Evolutionary conservation across 179 eudicot genomes (phyloP), one percentile per base, ranked within the genome.

Genomic region (Actinidia polygama): DNA sequence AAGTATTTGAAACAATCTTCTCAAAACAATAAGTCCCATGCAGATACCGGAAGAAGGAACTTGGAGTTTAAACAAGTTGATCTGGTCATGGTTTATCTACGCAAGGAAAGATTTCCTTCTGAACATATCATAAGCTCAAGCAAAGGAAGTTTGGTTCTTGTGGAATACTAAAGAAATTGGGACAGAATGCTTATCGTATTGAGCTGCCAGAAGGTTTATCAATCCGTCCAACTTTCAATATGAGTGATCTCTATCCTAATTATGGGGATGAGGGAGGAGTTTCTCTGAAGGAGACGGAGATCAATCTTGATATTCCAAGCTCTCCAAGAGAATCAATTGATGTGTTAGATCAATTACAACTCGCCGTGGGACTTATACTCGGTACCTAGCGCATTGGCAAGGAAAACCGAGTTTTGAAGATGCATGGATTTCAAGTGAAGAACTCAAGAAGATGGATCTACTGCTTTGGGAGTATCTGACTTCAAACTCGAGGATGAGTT

Each of bases 351-450:
- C 50, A 15, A 40, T 68, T 68, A 67, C 49, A 26, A 15, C 49
- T 67, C 3, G 10, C 19, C 72, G 16, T 14, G 49, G n/a, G 36
- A 68, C 4, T 68, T 68, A 68, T 36, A 68, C 49, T 15, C 21
- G 15, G 12, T 68, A 68, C 49, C 72, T 68, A 12, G 72, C 26
- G n/a, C 50, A 68, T 26, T 15, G 50, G 72, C 12, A 36, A 36
- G 49, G 72, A 68, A 68, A 68, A 14, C 50, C 50, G 11, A 68
- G 73, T 36, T 68, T n/a, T 30, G 72, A 68, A 68, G 21, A 68
- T 68, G 47, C 72, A 26, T 68, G 72, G 72, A 47, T 68, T 8
- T 24, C 70, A 64, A 64, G 70, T 26, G 44, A 11, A 64, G 44
- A 23, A 2, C 15, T 64, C 15, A 64, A 23, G 18, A 24, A 24